These are phyloP conservation scores for Craterostigma plantagineum DNA, from an alignment of 257 asterid species.

Conservation along the genomic window DNA sequence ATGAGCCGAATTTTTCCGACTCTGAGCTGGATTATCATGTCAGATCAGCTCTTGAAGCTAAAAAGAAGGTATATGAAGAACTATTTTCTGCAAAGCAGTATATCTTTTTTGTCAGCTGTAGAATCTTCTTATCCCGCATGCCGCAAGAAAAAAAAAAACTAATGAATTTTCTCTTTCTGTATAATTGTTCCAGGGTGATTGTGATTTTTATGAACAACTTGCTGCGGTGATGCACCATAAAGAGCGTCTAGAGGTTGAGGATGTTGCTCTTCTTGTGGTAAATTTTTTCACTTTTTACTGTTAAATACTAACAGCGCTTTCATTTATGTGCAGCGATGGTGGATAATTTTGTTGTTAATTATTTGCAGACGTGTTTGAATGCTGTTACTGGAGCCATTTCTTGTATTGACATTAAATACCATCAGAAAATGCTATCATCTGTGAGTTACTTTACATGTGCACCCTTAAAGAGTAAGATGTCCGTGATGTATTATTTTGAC, in stretches of 20 bases:
- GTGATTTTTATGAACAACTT: conserved; percentile 39
- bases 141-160: too few species aligned
- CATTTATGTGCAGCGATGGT: neutral
- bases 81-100: neutral
- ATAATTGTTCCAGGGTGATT: conserved; percentile 32
- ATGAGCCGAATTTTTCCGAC: conserved; percentile 31
- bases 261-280: conserved; percentile 87
- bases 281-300: conserved; percentile 7
- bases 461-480: too few species aligned
- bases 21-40: conserved; percentile 40
- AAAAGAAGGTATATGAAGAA: conserved; percentile 20
- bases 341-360: conserved; percentile 4
- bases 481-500: too few species aligned
- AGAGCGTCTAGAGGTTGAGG: conserved; percentile 28
- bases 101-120: too few species aligned
- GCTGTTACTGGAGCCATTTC: conserved; percentile 71
- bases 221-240: conserved; percentile 33
- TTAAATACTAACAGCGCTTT: conserved; percentile 1
- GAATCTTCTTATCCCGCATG: too few species aligned
- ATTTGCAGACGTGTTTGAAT: conserved; percentile 69
- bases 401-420: conserved; percentile 46
- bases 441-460: conserved; percentile 31
- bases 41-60: too few species aligned
- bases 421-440: conserved; percentile 41
- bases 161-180: too few species aligned